Conservation (phyloP, 2,329 filamentous ascomycete genomes). For the Hymenoscyphus linearis region DNA sequence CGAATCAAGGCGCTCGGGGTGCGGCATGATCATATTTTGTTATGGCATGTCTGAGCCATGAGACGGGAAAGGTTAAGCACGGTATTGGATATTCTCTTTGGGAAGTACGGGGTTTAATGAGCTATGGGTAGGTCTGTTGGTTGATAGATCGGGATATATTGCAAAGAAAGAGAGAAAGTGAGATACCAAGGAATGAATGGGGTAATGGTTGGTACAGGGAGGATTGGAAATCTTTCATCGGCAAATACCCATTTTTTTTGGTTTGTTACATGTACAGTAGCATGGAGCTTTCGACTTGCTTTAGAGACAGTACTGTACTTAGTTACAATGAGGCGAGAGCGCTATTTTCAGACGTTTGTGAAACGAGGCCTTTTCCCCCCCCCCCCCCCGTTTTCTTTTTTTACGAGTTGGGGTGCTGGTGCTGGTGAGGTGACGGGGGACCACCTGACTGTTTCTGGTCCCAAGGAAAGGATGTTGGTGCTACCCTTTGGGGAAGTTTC, state of each 20-base stretch:
- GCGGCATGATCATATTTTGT: conserved; percentile 7
- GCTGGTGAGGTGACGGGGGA: not conserved
- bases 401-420: not conserved
- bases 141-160: too few relatives aligned
- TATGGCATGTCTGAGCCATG: not conserved
- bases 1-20: not conserved
- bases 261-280: not conserved
- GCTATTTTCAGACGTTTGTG: not conserved
- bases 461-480: not conserved
- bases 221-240: too few relatives aligned
- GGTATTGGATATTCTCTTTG: not conserved
- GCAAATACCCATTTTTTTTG: not conserved
- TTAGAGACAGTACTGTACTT: too few relatives aligned
- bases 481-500: not conserved
- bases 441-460: not conserved
- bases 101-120: not conserved
- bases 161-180: not conserved
- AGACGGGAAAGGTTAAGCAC: not conserved
- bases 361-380: too few relatives aligned
- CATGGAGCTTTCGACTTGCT: not conserved
- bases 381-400: not conserved
- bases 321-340: too few relatives aligned
- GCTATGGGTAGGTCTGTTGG: not conserved
- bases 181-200: not conserved
- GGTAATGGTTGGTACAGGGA: too few relatives aligned